Base-by-base conservation (phyloP, 495 filamentous ascomycete species). In the Penicillium cinerascens region DNA sequence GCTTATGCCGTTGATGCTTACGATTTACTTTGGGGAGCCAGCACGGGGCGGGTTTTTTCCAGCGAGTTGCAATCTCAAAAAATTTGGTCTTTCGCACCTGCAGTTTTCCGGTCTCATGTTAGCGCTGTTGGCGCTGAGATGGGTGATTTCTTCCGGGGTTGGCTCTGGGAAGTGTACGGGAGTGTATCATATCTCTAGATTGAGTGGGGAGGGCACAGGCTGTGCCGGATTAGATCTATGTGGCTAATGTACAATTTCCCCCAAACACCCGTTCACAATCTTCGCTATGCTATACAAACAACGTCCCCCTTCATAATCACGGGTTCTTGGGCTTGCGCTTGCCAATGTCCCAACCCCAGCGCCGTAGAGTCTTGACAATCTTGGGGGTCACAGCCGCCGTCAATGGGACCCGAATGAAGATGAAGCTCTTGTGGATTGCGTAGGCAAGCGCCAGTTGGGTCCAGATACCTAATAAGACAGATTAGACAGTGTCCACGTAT, bases 391-490 rank as follows among this genome's bases (percentile, higher is more conserved):
- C 79, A 1, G 90, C 92, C 11, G 87, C 92, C 2, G 93, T 91
- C 55, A 97, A 65, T 2, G 93, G 93, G 2, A 98, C 87, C 8
- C 93, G 81, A 47, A 97, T 71, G 68, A 99, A 96, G 46, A 99
- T 96, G 69, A 98, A 92, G 55, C 87, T 93, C 71, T 99, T 99
- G 77, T 99, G 93, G 45, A 99, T 87, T 0, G 92, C 93, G 60
- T 99, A 99, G 6, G 93, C 95, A 13, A 99, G 81, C 13, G 87
- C 93, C 22, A 97, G 74, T 60, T 97, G 91, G 4, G 93, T 99
- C 84, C 85, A 87, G 39, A 90, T 73, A 57, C 83, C 86, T 88
- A 51, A 22, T 18, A 3, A 42, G 33, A 43, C 10, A 26, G 29
- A 33, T 23, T 44, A 56, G 41, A 26, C 16, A 55, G 6, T 21